Base-by-base conservation (phyloP, 345 rosid species). In the Gossypium mustelinum region DNA sequence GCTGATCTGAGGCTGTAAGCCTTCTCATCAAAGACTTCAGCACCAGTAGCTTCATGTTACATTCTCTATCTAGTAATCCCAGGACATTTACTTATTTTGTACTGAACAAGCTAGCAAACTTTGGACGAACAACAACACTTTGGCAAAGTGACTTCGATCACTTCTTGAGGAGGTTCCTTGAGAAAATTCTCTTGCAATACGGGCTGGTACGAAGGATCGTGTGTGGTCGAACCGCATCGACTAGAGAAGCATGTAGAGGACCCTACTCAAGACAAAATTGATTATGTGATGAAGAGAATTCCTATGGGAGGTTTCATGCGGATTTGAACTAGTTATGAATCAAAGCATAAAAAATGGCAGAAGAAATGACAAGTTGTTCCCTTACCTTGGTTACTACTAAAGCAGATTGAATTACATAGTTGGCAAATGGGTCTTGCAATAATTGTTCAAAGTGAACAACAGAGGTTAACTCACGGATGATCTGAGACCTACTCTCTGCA, bases 321-420 rank as follows among this genome's bases (percentile, higher is more conserved):
- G 11, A 43, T 25, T 44, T 55, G 13, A 48, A 61, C 18, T 1
- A 17, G 48, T 27, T 55, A 22, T 13, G 2, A 20, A 22, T 18
- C 12, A 17, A 27, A 68, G 65, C 43, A 7, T 34, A 8, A 44
- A 22, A 44, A 43, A 4, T 14, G 12, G 20, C 20, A 16, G 45
- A 55, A 47, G 50, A 67, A 55, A 48, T 12, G 18, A 25, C 55
- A 27, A 55, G 43, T 65, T 18, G 43, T 65, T 18, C 61, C 59
- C 66, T 54, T 69, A 87, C 90, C 89, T 87, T 86, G 60, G 89
- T 81, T 25, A 85, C 87, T 25, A 86, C 56, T 62, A 91, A 77
- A 17, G 94, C 94, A 65, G 91, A 82, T 62, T 89, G 94, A 66
- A 91, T 82, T 29, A 91, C 97, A 78, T 91, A 91, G 81, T 91